Conservation (phyloP, 2,329 filamentous ascomycete genomes). For the Penicillium hesseltinei region DNA sequence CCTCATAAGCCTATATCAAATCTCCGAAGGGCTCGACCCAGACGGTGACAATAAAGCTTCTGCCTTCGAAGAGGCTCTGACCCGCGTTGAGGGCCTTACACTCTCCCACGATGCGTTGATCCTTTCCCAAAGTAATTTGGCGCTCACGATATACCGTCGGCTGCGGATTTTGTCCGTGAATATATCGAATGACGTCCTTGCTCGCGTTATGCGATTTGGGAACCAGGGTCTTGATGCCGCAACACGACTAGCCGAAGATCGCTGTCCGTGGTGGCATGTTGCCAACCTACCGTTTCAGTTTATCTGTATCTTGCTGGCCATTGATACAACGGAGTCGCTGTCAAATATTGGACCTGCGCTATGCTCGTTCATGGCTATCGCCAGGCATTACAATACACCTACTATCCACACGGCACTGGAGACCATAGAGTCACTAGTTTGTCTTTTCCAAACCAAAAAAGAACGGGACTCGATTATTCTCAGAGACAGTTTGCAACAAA, state of each 20-base stretch:
- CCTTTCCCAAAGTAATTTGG: not conserved
- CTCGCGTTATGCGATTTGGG: not conserved
- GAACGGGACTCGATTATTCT: not conserved
- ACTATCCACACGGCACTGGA: not conserved
- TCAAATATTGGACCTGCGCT: not conserved
- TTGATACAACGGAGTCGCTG: not conserved
- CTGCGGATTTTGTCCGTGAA: not conserved
- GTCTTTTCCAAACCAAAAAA: not conserved
- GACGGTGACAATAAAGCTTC: not conserved
- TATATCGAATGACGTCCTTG: not conserved
- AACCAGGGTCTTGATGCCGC: not conserved
- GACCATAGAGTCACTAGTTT: not conserved
- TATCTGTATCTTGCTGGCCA: not conserved
- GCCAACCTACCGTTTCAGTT: not conserved
- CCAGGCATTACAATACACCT: not conserved
- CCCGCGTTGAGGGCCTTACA: not conserved
- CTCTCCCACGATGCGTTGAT: not conserved
- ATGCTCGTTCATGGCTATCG: not conserved
- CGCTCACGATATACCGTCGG: not conserved
- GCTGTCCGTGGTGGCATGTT: not conserved
- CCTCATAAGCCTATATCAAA: not conserved
- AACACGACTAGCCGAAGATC: not conserved
- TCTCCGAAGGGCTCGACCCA: not conserved
- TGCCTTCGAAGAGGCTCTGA: not conserved
- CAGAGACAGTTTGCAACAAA: not conserved